Conservation (phyloP, 768 basidiomycete genomes). For the Mycena indigotica region DNA sequence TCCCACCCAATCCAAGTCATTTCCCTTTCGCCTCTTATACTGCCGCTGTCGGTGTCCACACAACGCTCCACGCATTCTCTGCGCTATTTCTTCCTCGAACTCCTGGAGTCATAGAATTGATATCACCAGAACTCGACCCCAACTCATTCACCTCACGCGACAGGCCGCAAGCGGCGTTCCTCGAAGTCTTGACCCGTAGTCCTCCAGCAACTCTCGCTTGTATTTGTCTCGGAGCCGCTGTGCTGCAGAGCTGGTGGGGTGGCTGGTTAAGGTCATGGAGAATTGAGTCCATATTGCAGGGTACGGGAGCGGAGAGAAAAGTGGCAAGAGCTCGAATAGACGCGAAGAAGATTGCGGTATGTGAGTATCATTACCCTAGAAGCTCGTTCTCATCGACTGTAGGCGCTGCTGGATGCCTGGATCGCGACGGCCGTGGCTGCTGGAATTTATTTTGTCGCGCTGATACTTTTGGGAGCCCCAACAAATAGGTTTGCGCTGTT, state of each 20-base stretch:
- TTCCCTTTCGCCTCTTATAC: slow-evolving; percentile 64
- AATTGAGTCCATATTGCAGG: slow-evolving; percentile 42
- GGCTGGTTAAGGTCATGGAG: slow-evolving; percentile 65
- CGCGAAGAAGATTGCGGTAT: slow-evolving; percentile 40
- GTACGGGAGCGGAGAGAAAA: slow-evolving; percentile 44
- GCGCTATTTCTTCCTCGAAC: slow-evolving; percentile 74
- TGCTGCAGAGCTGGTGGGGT: slow-evolving; percentile 74
- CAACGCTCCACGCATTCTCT: slow-evolving; percentile 63
- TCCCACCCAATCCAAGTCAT: slow-evolving; percentile 6
- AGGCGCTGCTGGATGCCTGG: slow-evolving; percentile 58
- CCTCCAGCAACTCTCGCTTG: slow-evolving; percentile 62
- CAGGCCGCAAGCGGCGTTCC: slow-evolving; percentile 70
- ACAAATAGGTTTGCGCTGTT: no score
- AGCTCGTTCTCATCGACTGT: slow-evolving; percentile 7
- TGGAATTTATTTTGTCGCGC: slow-evolving; percentile 45
- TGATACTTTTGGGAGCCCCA: slow-evolving; percentile 79
- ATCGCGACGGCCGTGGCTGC: slow-evolving; percentile 54
- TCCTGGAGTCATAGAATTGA: slow-evolving; percentile 44
- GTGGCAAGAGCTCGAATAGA: slow-evolving; percentile 45
- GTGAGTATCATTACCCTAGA: slow-evolving; percentile 22
- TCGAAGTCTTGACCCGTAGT: slow-evolving; percentile 63
- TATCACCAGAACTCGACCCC: slow-evolving; percentile 32
- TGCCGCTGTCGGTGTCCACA: slow-evolving; percentile 68
- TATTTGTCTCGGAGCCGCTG: slow-evolving; percentile 52
- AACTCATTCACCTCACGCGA: slow-evolving; percentile 48